Conservation (phyloP, 2,329 filamentous ascomycete genomes). For the Truncatella angustata region DNA sequence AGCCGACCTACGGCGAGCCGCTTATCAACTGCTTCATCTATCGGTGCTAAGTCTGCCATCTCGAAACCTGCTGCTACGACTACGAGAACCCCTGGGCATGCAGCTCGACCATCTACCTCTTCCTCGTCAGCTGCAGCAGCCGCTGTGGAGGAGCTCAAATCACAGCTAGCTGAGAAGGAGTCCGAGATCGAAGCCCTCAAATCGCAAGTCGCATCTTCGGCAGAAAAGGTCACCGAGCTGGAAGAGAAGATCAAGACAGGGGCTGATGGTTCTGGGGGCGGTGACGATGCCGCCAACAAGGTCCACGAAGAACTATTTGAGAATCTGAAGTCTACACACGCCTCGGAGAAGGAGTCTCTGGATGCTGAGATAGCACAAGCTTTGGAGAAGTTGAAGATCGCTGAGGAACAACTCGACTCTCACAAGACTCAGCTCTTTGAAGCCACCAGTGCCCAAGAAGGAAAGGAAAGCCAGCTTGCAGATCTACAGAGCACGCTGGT, state of each 20-base stretch:
- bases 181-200: constrained; percentile 56
- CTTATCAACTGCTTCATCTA: constrained; percentile 18
- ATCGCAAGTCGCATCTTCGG: constrained; percentile 52
- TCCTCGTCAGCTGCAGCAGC: constrained; percentile 33
- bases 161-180: constrained; percentile 57
- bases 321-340: constrained; percentile 48
- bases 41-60: constrained; percentile 15
- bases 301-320: constrained; percentile 47
- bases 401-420: constrained; percentile 49
- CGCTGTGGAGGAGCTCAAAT: constrained; percentile 59
- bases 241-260: constrained; percentile 48
- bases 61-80: constrained; percentile 35
- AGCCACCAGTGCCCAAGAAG: constrained; percentile 47
- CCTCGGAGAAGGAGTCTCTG: constrained; percentile 45
- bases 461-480: constrained; percentile 46
- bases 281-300: constrained; percentile 39
- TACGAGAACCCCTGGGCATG: constrained; percentile 38
- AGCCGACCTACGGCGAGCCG: constrained; percentile 19
- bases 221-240: constrained; percentile 55
- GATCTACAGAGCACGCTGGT: constrained; percentile 51
- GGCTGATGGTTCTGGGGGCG: constrained; percentile 31
- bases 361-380: constrained; percentile 47
- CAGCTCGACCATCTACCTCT: constrained; percentile 38
- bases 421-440: constrained; percentile 48
- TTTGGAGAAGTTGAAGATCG: constrained; percentile 48